phyloP scores from a whole-genome alignment of 108 stramenopile genomes.

The Nitzschia sp. region DNA sequence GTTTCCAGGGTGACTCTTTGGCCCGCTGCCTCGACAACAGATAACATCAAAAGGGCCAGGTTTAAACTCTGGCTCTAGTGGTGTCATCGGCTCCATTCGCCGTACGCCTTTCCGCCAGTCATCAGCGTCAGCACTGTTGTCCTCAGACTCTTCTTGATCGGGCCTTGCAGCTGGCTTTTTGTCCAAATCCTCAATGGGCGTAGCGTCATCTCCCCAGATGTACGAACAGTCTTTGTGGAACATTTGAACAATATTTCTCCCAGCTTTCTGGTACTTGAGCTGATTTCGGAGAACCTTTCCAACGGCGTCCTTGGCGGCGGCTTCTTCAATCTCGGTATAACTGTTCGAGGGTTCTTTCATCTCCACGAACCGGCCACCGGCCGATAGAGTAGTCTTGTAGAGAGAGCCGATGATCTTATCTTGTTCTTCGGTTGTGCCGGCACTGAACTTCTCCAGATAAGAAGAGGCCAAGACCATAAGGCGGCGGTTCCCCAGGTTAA shows the following conservation, averaged over 20 bases:
- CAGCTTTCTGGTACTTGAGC: neutral
- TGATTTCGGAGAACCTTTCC: neutral
- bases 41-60: conserved; percentile 34
- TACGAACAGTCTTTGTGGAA: neutral
- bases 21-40: conserved; percentile 26
- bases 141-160: neutral
- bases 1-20: conserved; percentile 27
- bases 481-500: conserved; percentile 6
- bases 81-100: conserved; percentile 11
- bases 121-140: neutral
- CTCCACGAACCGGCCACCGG: conserved; percentile 2
- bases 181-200: neutral
- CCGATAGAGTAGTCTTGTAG: neutral
- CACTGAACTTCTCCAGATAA: neutral
- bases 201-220: neutral
- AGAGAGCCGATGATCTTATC: neutral
- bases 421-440: neutral
- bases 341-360: neutral
- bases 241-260: neutral
- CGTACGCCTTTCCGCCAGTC: neutral
- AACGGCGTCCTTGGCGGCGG: neutral
- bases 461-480: conserved; percentile 3
- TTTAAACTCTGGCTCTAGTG: neutral
- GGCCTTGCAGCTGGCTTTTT: neutral
- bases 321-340: neutral